phyloP scores from a whole-genome alignment of 345 rosid genomes.

The Boechera stricta region DNA sequence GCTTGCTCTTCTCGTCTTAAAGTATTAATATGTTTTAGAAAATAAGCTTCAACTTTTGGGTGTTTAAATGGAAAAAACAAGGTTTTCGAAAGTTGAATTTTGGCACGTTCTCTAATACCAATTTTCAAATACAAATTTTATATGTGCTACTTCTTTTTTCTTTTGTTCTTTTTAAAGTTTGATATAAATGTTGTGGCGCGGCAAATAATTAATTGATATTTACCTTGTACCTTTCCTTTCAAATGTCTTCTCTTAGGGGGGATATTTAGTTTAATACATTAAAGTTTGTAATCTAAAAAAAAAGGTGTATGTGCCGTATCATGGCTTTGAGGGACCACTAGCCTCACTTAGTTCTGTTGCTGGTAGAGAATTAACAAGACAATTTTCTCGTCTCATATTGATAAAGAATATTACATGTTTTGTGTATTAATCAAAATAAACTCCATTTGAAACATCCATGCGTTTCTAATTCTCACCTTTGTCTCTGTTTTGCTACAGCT shows the following conservation, averaged over 20 bases:
- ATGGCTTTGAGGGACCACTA: constrained; percentile 49
- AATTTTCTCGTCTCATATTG: constrained; percentile 29
- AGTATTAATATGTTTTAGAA: constrained; percentile 34
- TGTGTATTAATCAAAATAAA: constrained; percentile 21
- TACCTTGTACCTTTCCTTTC: constrained; percentile 38
- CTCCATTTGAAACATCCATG: not conserved
- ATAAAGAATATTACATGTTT: constrained; percentile 26
- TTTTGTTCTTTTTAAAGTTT: constrained; percentile 29
- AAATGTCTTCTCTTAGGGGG: constrained; percentile 41
- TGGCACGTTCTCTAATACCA: constrained; percentile 56
- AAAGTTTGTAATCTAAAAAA: constrained; percentile 36
- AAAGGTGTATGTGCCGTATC: constrained; percentile 45
- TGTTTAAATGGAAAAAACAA: constrained; percentile 24
- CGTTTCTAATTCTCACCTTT: constrained; percentile 26
- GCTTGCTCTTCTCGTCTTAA: not conserved
- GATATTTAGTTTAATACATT: constrained; percentile 44
- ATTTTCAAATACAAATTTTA: constrained; percentile 41
- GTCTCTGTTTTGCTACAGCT: constrained; percentile 62
- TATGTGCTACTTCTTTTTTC: constrained; percentile 31
- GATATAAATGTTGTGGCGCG: constrained; percentile 45
- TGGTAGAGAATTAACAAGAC: constrained; percentile 24
- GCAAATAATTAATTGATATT: constrained; percentile 37
- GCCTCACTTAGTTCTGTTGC: constrained; percentile 43
- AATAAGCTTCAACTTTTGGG: constrained; percentile 38
- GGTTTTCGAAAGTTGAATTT: constrained; percentile 49